phyloP scores from a whole-genome alignment of 768 basidiomycete species.

The Pleurotus salmoneostramineus region DNA sequence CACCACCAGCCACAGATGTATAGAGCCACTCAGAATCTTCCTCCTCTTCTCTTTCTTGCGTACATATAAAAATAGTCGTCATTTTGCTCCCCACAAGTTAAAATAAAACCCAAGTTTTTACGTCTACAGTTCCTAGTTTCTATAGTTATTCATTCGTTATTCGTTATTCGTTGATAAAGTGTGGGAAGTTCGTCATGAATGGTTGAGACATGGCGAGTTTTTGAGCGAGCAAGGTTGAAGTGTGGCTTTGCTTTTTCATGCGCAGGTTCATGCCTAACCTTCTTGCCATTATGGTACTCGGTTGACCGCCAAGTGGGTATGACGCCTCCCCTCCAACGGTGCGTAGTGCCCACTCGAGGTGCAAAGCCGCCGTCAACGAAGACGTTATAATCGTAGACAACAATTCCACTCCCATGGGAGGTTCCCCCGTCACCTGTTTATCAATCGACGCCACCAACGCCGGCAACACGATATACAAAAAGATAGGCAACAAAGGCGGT shows the following conservation, averaged over 20 bases:
- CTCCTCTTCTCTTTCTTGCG: neutral
- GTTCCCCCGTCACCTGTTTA: conserved; percentile 44
- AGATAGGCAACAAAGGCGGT: conserved; percentile 71
- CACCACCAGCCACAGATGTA: conserved; percentile 12
- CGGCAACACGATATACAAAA: conserved; percentile 66
- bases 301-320: conserved; percentile 49
- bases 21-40: neutral
- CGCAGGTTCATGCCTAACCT: conserved; percentile 63
- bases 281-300: conserved; percentile 60
- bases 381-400: conserved; percentile 64
- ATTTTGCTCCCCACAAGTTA: no score
- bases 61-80: neutral
- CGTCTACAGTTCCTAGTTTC: no score
- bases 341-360: conserved; percentile 67
- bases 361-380: conserved; percentile 60
- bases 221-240: conserved; percentile 53
- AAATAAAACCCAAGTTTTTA: no score
- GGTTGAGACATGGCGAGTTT: conserved; percentile 56
- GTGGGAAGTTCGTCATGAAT: conserved; percentile 73
- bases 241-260: conserved; percentile 41
- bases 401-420: conserved; percentile 56
- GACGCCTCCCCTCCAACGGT: conserved; percentile 46
- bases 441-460: conserved; percentile 56
- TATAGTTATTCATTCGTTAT: neutral
- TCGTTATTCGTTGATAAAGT: conserved; percentile 44